Base-by-base conservation (phyloP, 441 rosid genomes). In the Erodium texanum region DNA sequence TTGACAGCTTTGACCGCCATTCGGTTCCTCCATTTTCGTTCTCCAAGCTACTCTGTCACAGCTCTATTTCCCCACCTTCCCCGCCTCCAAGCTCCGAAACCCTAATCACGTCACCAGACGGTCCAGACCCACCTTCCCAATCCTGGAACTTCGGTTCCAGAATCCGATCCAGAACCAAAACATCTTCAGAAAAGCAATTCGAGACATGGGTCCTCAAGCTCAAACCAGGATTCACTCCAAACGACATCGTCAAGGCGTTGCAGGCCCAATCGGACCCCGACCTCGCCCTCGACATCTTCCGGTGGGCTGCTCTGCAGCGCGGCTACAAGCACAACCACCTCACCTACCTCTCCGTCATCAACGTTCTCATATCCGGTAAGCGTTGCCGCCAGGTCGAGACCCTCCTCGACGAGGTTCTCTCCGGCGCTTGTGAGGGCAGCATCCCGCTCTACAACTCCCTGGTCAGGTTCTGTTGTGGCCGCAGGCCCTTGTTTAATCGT, bases 261-360 rank as follows among this genome's bases (percentile, higher is more conserved):
- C 85, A 78, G 7, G 87, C 95, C 16, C 96, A 89, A 76, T 75
- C 85, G 7, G 96, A 93, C 73, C 87, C 98, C 10, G 95, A 90
- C 79, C 89, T 90, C 32, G 95, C 96, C 1, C 78, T 82, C 70
- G 92, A 90, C 75, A 86, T 93, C 66, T 93, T 90, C 86, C 93
- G 90, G 0, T 90, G 98, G 96, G 86, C 97, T 1, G 78, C 94
- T 36, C 89, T 78, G 70, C 89, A 83, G 38, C 84, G 89, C 64
- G 83, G 83, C 8, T 93, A 85, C 89, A 80, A 76, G 70, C 97
- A 90, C 84, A 82, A 78, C 54, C 77, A 84, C 69, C 73, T 73
- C 24, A 81, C 93, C 50, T 87, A 93, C 82, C 87, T 82, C 75
- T 70, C 86, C 34, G 79, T 84, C 67, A 81, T 93, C 82, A 81